phyloP scores from a whole-genome alignment of 176 grass and related monocot species.

The maize (Zea mays) region DNA sequence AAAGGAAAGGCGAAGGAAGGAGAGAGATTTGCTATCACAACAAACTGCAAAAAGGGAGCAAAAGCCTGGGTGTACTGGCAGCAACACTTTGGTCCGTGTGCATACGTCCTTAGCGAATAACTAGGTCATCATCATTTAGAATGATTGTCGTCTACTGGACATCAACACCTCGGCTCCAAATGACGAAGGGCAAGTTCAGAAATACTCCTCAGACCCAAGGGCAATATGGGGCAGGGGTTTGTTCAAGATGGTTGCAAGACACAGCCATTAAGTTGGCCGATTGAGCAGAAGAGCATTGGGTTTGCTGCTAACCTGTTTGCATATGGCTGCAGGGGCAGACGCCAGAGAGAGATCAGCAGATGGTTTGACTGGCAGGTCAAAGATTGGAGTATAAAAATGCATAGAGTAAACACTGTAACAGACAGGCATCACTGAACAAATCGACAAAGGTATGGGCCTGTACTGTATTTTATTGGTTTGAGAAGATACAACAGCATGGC shows the following conservation, averaged over 20 bases:
- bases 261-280: constrained; percentile 4
- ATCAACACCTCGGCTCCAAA: neutral
- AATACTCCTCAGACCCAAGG: neutral
- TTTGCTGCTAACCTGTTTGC: constrained; percentile 16
- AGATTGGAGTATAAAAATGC: constrained; percentile 20
- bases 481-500: constrained; percentile 26
- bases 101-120: constrained; percentile 18
- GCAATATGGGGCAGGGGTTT: neutral
- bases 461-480: constrained; percentile 10
- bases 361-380: constrained; percentile 49
- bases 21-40: constrained; percentile 42
- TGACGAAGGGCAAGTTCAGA: constrained; percentile 12
- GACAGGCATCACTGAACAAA: constrained; percentile 33
- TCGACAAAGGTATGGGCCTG: constrained; percentile 32
- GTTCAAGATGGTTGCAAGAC: constrained; percentile 1
- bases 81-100: constrained; percentile 32
- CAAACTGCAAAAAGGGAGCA: constrained; percentile 23
- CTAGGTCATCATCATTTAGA: constrained; percentile 40
- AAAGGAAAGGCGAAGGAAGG: neutral
- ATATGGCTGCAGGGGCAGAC: constrained; percentile 4
- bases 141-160: constrained; percentile 19
- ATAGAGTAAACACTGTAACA: neutral
- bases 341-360: constrained; percentile 8
- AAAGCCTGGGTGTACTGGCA: constrained; percentile 21
- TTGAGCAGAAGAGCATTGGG: constrained; percentile 29